Evolutionary conservation across 2,329 filamentous ascomycete species (phyloP).

Genomic region (Ascosphaera acerosa): DNA sequence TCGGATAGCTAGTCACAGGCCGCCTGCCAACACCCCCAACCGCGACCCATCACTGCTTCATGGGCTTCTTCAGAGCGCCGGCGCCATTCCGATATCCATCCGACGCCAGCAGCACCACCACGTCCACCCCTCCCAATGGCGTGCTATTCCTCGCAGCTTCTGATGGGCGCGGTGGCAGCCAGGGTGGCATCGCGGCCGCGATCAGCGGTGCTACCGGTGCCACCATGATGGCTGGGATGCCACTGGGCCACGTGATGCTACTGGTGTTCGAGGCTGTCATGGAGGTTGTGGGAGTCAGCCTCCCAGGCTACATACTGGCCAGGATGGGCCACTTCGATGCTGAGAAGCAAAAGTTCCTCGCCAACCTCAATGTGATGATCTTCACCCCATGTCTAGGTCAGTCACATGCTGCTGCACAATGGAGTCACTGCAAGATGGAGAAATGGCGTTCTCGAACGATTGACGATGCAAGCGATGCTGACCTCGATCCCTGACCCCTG

Average conservation of each 20-base stretch:
- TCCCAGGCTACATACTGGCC: slow-evolving; percentile 85
- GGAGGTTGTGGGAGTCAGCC: slow-evolving; percentile 81
- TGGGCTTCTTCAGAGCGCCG: slow-evolving; percentile 23
- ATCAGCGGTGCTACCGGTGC: background rate
- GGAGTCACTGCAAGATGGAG: no score
- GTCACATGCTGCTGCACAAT: slow-evolving; percentile 9
- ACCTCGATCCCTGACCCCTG: slow-evolving; percentile 5
- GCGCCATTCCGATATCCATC: slow-evolving; percentile 23
- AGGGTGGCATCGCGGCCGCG: background rate
- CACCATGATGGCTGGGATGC: slow-evolving; percentile 1
- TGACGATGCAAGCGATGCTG: background rate
- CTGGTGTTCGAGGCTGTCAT: slow-evolving; percentile 88
- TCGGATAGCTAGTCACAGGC: no score
- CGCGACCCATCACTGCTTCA: slow-evolving; percentile 6
- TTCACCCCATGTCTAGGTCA: slow-evolving; percentile 92
- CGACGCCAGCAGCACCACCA: slow-evolving; percentile 9
- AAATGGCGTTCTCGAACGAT: background rate
- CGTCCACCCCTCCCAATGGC: slow-evolving; percentile 4
- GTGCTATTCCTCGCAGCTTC: background rate
- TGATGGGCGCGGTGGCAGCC: background rate
- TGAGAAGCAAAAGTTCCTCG: slow-evolving; percentile 86
- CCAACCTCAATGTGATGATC: slow-evolving; percentile 84
- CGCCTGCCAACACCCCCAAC: background rate
- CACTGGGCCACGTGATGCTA: slow-evolving; percentile 36
- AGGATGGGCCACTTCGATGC: slow-evolving; percentile 80